A percentile compares a stretch with the other conserved stretches of the same genome.
phyloP scores from a whole-genome alignment of 2,329 filamentous ascomycete species.

The Didymella sp. region DNA sequence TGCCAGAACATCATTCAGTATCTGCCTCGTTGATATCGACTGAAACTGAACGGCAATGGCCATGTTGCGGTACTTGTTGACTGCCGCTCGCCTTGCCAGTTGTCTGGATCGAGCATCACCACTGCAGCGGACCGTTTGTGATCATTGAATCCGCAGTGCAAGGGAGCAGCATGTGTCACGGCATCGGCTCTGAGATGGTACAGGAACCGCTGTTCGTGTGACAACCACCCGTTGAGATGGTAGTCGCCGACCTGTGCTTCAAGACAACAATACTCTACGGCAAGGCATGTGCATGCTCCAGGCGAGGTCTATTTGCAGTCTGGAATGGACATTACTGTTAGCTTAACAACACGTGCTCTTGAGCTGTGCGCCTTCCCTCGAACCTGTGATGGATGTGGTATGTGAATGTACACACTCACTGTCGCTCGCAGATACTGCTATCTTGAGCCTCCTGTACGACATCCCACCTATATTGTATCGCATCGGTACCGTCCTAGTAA shows the following conservation, averaged over 20 bases:
- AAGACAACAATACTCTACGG: constrained; percentile 6
- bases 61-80: neutral
- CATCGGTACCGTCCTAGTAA: constrained; percentile 13
- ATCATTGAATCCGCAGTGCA: constrained; percentile 11
- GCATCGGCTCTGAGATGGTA: constrained; percentile 8
- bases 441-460: constrained; percentile 13
- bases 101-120: constrained; percentile 9
- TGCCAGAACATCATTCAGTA: neutral
- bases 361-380: neutral
- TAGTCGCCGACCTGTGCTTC: constrained; percentile 18
- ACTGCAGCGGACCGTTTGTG: constrained; percentile 11
- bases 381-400: neutral
- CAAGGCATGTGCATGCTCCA: neutral
- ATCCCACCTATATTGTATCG: constrained; percentile 8
- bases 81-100: neutral
- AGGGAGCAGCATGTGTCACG: constrained; percentile 12
- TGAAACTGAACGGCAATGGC: neutral
- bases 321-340: neutral
- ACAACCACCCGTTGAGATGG: constrained; percentile 6
- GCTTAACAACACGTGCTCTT: neutral
- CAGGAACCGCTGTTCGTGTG: constrained; percentile 15
- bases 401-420: neutral
- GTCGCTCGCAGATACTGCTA: constrained; percentile 1
- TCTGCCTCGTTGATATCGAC: neutral
- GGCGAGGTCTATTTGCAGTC: neutral